A percentile compares a stretch with the other conserved stretches of the same genome.
Conservation (phyloP, 208 protist genomes). For the Acanthamoeba culbertsoni region DNA sequence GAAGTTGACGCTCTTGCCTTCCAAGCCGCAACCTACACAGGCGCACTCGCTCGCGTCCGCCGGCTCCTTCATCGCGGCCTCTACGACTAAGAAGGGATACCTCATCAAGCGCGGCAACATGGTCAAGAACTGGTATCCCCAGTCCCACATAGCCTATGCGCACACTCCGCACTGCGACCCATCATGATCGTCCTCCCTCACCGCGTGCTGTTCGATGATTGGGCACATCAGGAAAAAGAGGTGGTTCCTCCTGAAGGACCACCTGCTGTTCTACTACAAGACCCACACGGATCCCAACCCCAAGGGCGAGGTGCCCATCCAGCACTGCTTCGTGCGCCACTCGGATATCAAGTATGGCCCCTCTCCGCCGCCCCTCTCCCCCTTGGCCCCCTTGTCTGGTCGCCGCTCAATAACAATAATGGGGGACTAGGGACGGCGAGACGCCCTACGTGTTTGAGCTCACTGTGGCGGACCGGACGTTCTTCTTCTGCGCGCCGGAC, state of each 20-base stretch:
- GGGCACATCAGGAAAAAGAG: not conserved
- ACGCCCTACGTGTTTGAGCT: not conserved
- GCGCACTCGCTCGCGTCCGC: not conserved
- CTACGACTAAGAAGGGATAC: conserved; percentile 8
- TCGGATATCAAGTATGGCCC: not conserved
- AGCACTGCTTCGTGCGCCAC: conserved; percentile 19
- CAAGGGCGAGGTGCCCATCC: conserved; percentile 20
- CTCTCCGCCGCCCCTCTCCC: not conserved
- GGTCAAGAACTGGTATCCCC: not conserved
- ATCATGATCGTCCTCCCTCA: not conserved
- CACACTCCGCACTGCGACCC: not conserved
- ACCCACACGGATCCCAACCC: not conserved
- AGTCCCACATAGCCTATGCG: too few relatives aligned
- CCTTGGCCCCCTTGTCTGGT: too few relatives aligned
- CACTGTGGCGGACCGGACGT: not conserved
- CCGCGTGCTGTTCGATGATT: not conserved
- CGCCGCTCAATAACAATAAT: too few relatives aligned
- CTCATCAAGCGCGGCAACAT: not conserved
- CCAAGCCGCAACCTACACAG: too few relatives aligned
- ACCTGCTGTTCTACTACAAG: conserved; percentile 38
- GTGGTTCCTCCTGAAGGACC: conserved; percentile 9
- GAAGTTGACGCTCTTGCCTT: not conserved
- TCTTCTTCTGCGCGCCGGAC: conserved; percentile 3
- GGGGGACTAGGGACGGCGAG: not conserved
- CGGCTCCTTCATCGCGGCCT: not conserved